These are phyloP conservation scores for Exophiala lecanii-corni DNA, from an alignment of 2,329 filamentous ascomycete species.

Conservation along the genomic window DNA sequence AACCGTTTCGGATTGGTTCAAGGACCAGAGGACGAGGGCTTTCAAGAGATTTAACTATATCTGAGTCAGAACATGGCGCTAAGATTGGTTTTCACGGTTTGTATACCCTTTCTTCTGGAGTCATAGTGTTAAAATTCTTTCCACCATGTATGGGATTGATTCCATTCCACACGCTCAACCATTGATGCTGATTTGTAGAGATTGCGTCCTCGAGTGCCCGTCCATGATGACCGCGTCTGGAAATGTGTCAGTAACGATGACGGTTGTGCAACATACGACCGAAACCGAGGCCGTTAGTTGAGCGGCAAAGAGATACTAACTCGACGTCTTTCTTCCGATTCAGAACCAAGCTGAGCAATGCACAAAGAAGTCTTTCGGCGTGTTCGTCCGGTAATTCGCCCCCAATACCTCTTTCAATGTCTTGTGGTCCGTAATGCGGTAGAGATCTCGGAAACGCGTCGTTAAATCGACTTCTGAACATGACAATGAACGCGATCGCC, in stretches of 20 bases:
- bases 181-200: conserved; percentile 77
- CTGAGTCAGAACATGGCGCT: conserved; percentile 5
- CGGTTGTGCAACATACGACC: too few species aligned
- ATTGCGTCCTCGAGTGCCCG: conserved; percentile 93
- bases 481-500: conserved; percentile 96
- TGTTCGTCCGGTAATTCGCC: conserved; percentile 75
- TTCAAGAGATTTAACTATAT: conserved; percentile 73
- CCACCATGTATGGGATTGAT: conserved; percentile 79
- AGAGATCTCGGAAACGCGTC: conserved; percentile 85
- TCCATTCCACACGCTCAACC: conserved; percentile 77
- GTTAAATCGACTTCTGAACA: conserved; percentile 91
- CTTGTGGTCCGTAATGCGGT: conserved; percentile 87
- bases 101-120: conserved; percentile 71
- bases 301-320: too few species aligned
- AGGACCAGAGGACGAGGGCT: conserved; percentile 79
- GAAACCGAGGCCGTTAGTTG: too few species aligned
- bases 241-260: too few species aligned
- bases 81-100: not conserved
- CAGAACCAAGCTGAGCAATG: conserved; percentile 77
- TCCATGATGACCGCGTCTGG: conserved; percentile 83
- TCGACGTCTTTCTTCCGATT: conserved; percentile 99
- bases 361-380: conserved; percentile 83
- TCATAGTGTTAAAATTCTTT: conserved; percentile 76
- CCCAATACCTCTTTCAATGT: conserved; percentile 81
- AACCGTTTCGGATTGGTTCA: conserved; percentile 80